These are phyloP conservation scores for Mrakia gelida DNA, from an alignment of 768 basidiomycete genomes.

Conservation along the genomic window DNA sequence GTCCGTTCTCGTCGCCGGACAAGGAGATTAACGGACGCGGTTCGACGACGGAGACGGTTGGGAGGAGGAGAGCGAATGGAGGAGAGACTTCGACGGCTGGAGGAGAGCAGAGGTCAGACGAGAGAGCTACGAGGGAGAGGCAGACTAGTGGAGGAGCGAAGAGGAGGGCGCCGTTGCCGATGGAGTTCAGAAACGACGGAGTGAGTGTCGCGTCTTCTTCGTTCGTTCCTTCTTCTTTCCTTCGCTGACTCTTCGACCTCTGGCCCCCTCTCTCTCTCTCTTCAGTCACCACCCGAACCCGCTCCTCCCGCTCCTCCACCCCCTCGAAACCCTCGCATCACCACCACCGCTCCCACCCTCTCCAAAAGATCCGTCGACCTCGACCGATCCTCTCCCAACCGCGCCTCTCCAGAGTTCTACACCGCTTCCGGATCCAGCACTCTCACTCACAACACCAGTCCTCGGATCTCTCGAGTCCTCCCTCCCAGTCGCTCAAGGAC, in stretches of 20 bases:
- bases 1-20: neutral
- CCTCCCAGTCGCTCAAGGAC: conserved; percentile 5
- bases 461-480: neutral
- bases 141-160: conserved; percentile 4
- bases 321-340: neutral
- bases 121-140: neutral
- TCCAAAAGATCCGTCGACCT: too few relatives aligned
- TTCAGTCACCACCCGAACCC: neutral
- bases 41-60: conserved; percentile 1
- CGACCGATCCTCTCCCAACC: neutral
- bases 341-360: neutral
- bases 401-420: neutral
- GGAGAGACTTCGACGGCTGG: neutral
- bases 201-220: neutral
- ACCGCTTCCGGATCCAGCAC: neutral
- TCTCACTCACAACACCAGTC: neutral
- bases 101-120: neutral
- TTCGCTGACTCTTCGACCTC: neutral
- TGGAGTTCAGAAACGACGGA: conserved; percentile 14
- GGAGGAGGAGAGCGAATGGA: neutral
- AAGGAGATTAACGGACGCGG: neutral
- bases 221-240: neutral
- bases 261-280: neutral
- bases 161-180: conserved; percentile 11
- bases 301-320: too few relatives aligned